Evolutionary conservation across 2,329 filamentous ascomycete genomes (phyloP), one percentile per base, ranked within the genome.

Genomic region (Penicillium sp.): DNA sequence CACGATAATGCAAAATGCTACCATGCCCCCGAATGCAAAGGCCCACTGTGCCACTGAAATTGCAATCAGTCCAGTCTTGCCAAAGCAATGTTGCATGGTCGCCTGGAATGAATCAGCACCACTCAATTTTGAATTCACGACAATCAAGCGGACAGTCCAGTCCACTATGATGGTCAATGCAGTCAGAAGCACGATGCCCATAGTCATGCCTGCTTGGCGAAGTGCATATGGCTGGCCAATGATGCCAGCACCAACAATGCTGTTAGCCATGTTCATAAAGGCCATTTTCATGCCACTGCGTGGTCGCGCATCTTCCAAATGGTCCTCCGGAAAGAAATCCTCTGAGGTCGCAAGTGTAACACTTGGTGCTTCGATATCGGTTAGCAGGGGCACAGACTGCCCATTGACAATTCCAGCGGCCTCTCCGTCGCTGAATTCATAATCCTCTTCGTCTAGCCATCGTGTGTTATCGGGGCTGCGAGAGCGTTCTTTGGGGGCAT

Each of bases 221-320:
- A 98, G 83, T n/a, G 92, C 92, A 66, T 96, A 98, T 9, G 92
- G 89, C 67, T 98, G 92, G 3, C 85, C 79, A 52, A 83, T 82
- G 42, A 83, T 82, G 2, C 79, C 79, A 18, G 79, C 79, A 18
- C 79, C 79, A 45, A 98, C 95, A 62, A 98, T 98, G 55, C 85
- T 93, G 70, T 98, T 98, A 47, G 92, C 90, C 92, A 98, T 98
- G 68, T 98, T 98, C 88, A 96, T 95, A 53, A 98, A 96, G 2
- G 92, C 90, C 60, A 84, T 86, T 45, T 77, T 74, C 67, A 96
- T 75, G 4, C 84, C 84, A 41, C 86, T 94, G 67, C 90, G 90
- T 31, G 90, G 88, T 39, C 89, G 75, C 13, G 76, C 73, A 46
- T 64, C 72, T 50, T 80, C 76, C 39, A 81, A 59, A 42, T 77